Evolutionary conservation across 1,284 basidiomycete species (phyloP).

Genomic region (Lignosus rhinocerotis): DNA sequence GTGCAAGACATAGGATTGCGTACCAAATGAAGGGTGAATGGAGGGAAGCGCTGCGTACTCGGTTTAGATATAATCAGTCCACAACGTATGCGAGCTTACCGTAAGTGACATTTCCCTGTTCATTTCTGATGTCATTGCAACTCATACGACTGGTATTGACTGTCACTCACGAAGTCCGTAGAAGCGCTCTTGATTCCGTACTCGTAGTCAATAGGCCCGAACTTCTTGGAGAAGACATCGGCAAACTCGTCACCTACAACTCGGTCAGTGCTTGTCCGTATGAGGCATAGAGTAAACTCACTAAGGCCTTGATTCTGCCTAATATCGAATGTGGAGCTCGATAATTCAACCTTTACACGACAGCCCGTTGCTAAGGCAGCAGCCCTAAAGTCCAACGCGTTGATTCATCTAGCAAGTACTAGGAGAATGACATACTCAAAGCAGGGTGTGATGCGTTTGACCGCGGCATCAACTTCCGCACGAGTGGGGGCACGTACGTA

Average conservation of each 20-base stretch:
- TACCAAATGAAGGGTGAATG: conserved; percentile 65
- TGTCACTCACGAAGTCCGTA: conserved; percentile 31
- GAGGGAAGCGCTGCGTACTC: conserved; percentile 53
- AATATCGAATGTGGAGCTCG: conserved; percentile 45
- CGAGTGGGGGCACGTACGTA: conserved; percentile 65
- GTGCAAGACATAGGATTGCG: conserved; percentile 22
- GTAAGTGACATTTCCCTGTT: conserved; percentile 68
- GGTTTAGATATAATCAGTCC: not conserved
- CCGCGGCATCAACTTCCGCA: conserved; percentile 51
- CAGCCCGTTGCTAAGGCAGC: conserved; percentile 74
- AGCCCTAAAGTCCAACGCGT: conserved; percentile 53
- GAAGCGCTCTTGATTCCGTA: conserved; percentile 30
- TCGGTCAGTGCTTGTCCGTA: not conserved
- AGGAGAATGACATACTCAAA: conserved; percentile 26
- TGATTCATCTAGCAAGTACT: conserved; percentile 41
- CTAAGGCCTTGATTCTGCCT: conserved; percentile 63
- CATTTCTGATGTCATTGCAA: conserved; percentile 6
- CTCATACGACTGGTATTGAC: not conserved
- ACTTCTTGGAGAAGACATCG: conserved; percentile 27
- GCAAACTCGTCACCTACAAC: conserved; percentile 32
- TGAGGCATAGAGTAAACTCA: conserved; percentile 28
- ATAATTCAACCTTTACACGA: conserved; percentile 46
- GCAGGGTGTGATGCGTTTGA: conserved; percentile 31
- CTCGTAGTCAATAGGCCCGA: conserved; percentile 25
- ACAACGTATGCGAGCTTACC: conserved; percentile 39